Conservation (phyloP, 495 filamentous ascomycete species). For the Rusavskia elegans region DNA sequence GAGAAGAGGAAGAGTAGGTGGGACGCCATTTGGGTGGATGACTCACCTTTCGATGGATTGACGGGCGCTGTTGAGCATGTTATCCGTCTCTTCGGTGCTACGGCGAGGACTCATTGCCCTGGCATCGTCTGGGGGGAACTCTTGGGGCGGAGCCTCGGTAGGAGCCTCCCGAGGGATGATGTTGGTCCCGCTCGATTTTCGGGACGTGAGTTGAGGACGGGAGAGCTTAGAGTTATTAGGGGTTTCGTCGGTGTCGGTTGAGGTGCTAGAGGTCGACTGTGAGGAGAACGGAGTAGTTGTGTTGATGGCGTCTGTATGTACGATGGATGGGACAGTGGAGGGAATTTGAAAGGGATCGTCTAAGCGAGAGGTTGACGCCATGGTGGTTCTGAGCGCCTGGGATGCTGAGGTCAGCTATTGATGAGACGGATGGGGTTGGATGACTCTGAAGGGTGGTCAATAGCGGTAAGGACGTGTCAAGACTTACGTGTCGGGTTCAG, state of each 20-base stretch:
- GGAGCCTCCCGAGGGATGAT: conserved; percentile 61
- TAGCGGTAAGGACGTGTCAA: no score
- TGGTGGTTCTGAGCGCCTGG: no score
- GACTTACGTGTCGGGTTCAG: no score
- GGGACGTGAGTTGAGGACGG: conserved; percentile 39
- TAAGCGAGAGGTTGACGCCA: not conserved
- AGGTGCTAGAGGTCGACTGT: not conserved
- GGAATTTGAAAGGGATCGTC: not conserved
- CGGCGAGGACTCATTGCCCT: conserved; percentile 87
- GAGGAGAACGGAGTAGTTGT: not conserved
- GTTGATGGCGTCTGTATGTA: not conserved
- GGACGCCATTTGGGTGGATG: conserved; percentile 27
- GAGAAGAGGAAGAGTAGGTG: not conserved
- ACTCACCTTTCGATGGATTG: conserved; percentile 43
- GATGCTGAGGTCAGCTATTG: no score
- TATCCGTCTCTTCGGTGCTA: conserved; percentile 76
- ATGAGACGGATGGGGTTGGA: no score
- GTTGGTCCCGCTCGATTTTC: conserved; percentile 66
- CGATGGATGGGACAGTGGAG: not conserved
- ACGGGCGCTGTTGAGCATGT: conserved; percentile 65
- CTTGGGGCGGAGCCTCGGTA: conserved; percentile 50
- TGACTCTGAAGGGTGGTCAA: no score
- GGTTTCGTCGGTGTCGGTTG: not conserved
- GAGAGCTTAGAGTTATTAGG: not conserved
- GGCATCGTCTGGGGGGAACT: conserved; percentile 71